Evolutionary conservation across 2,329 filamentous ascomycete species (phyloP), one percentile per base, ranked within the genome.

Genomic region (Teratosphaeria destructans): DNA sequence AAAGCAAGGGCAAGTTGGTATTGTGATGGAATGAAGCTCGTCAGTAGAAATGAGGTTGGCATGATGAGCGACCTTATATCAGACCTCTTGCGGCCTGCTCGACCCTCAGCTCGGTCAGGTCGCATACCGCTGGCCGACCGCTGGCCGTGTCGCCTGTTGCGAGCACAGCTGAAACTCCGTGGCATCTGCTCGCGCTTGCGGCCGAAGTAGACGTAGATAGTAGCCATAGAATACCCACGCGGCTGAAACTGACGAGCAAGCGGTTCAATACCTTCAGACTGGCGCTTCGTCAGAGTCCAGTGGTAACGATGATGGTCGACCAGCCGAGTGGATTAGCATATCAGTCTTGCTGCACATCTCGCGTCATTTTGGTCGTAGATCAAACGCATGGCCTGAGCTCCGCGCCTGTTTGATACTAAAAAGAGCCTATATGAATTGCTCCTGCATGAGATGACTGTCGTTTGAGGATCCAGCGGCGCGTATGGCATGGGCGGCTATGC

Each of bases 401-500:
- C 68, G 70, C 70, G 70, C 66, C 65, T 70, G 67, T 70, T 69
- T 69, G 64, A 61, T 60, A 60, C 43, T 49, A 49, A 10, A 49
- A 23, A 14, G 37, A 43, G 37, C 61, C 66, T 67, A 54, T 54
- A 37, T 27, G 6, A 23, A 3, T 39, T 35, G 54, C 37, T 47
- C 54, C 52, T 59, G 57, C 57, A 59, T 49, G 52, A 34, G 32
- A 49, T 49, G 34, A 27, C 2, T 29, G 39, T 59, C 26, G 57
- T 16, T 34, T 26, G 29, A 23, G 39, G 27, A 29, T 34, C 37
- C 23, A 29, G 34, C 35, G 58, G 54, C 54, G 55, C 54, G 37
- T 57, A 57, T 23, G 14, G 16, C 11, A 53, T 53, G 29, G 55
- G 58, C 58, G 54, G 58, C 58, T 60, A 60, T 11, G 39, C 16